These are phyloP conservation scores for Neurospora cerealis DNA, from an alignment of 495 filamentous ascomycete genomes.

Conservation along the genomic window DNA sequence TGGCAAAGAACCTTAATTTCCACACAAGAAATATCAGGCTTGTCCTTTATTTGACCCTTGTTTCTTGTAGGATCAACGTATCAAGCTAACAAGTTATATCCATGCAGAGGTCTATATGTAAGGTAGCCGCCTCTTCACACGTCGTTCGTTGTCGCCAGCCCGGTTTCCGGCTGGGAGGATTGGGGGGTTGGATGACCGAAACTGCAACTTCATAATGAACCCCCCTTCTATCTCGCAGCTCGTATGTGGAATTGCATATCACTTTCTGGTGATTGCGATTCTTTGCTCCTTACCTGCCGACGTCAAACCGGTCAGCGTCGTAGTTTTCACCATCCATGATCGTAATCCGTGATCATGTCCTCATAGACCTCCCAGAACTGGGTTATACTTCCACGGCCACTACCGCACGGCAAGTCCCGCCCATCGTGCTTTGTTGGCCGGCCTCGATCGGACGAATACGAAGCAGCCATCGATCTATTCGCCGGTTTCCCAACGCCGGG, in stretches of 20 bases:
- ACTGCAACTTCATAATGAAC: neutral
- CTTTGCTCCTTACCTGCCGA: too few relatives aligned
- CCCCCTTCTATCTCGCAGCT: neutral
- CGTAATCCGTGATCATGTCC: neutral
- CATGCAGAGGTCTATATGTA: too few relatives aligned
- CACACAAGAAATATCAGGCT: too few relatives aligned
- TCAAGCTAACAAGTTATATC: too few relatives aligned
- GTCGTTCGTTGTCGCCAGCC: neutral
- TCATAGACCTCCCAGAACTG: neutral
- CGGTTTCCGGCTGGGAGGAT: neutral
- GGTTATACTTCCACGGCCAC: neutral
- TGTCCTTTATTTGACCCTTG: too few relatives aligned
- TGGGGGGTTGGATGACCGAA: neutral
- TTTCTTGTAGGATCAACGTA: too few relatives aligned
- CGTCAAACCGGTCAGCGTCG: neutral
- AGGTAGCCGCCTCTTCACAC: neutral
- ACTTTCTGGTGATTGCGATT: neutral
- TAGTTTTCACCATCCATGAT: neutral
- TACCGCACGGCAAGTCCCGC: neutral
- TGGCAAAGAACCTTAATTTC: too few relatives aligned
- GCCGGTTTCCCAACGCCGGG: neutral
- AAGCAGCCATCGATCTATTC: neutral
- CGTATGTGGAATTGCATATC: neutral
- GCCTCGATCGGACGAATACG: neutral
- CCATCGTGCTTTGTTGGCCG: neutral